Evolutionary conservation across 768 basidiomycete genomes (phyloP).

Genomic region (Strobilomyces echinocephalus): DNA sequence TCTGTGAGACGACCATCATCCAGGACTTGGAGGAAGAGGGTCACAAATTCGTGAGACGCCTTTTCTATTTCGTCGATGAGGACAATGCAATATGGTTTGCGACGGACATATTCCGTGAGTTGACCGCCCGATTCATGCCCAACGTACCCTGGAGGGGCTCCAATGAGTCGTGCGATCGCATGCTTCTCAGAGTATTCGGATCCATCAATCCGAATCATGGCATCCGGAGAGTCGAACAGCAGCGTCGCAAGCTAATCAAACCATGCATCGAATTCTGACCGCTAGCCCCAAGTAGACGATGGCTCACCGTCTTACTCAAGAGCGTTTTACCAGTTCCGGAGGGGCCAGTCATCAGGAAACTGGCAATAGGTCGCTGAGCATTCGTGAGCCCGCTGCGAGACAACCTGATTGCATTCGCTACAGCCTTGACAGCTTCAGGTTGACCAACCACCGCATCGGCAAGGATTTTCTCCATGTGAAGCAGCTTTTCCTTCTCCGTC

Average conservation of each 20-base stretch:
- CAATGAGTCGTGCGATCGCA: slow-evolving; percentile 65
- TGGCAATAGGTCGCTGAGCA: slow-evolving; percentile 81
- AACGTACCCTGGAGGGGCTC: slow-evolving; percentile 81
- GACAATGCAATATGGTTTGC: slow-evolving; percentile 85
- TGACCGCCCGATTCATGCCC: slow-evolving; percentile 89
- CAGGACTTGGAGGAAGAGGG: slow-evolving; percentile 75
- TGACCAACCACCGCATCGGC: slow-evolving; percentile 81
- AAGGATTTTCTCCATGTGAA: slow-evolving; percentile 83
- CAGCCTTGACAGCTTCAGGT: slow-evolving; percentile 84
- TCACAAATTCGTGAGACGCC: slow-evolving; percentile 71
- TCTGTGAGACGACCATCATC: slow-evolving; percentile 92
- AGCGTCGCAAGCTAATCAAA: slow-evolving; percentile 69
- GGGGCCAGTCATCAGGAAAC: slow-evolving; percentile 90
- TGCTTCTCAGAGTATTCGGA: slow-evolving; percentile 90
- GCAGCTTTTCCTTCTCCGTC: slow-evolving; percentile 86
- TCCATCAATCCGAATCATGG: slow-evolving; percentile 90
- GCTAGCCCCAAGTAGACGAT: not conserved
- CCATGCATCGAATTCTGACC: not conserved
- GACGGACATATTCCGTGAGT: slow-evolving; percentile 87
- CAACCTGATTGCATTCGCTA: slow-evolving; percentile 89
- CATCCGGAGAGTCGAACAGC: slow-evolving; percentile 86
- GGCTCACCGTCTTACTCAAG: slow-evolving; percentile 78
- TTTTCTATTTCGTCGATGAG: slow-evolving; percentile 91
- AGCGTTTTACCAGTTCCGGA: slow-evolving; percentile 90
- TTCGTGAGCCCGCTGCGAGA: slow-evolving; percentile 93